Conservation (phyloP, 257 asterid genomes). For the Gentiana macrophylla region DNA sequence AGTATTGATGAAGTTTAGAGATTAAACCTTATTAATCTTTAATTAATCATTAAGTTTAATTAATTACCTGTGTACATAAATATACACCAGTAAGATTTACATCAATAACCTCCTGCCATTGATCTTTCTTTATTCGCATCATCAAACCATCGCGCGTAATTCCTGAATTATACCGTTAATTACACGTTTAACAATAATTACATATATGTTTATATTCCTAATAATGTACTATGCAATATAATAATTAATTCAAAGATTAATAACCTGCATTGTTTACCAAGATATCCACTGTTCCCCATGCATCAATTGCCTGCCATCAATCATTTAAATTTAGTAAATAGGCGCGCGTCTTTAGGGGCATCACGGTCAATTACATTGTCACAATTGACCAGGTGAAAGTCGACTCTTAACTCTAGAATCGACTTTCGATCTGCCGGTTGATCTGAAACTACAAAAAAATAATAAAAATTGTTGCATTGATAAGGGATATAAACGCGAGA, state of each 20-base stretch:
- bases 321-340: conserved; percentile 16
- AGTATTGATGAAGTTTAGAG: not conserved
- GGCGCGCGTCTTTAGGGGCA: too few species aligned
- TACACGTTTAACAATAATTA: conserved; percentile 3
- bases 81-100: conserved; percentile 91
- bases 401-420: too few species aligned
- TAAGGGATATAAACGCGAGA: too few species aligned
- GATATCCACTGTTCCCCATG: conserved; percentile 92
- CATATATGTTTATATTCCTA: not conserved
- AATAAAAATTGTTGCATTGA: too few species aligned
- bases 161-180: conserved; percentile 35
- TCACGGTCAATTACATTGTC: too few species aligned
- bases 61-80: conserved; percentile 78
- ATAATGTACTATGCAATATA: not conserved
- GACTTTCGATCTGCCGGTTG: too few species aligned
- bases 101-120: conserved; percentile 96
- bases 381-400: too few species aligned
- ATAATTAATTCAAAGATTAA: conserved; percentile 9
- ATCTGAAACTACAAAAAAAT: too few species aligned
- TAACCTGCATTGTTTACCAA: conserved; percentile 87
- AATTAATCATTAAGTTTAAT: not conserved
- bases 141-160: conserved; percentile 87
- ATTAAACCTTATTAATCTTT: not conserved
- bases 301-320: conserved; percentile 66
- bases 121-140: conserved; percentile 89